phyloP scores from a whole-genome alignment of 441 rosid genomes.

The Brassica balearica region DNA sequence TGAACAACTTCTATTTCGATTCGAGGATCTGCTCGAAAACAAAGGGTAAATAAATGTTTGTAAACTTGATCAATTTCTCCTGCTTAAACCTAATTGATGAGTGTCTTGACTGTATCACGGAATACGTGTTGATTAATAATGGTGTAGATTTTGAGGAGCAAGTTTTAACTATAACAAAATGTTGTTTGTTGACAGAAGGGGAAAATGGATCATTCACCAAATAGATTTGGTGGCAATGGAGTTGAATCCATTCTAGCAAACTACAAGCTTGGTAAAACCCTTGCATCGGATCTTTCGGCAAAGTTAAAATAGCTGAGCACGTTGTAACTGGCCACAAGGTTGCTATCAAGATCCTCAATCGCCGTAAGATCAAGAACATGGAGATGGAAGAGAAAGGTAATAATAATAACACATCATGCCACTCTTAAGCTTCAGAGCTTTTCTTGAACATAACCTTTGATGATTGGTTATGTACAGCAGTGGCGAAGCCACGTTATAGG shows the following conservation, averaged over 20 bases:
- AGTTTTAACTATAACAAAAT: no score
- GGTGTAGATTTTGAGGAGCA: no score
- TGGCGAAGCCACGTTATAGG: no score
- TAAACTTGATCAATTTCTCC: no score
- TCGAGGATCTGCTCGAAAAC: no score
- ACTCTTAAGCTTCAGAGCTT: not conserved
- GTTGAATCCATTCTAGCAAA: conserved; percentile 67
- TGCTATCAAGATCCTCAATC: conserved; percentile 95
- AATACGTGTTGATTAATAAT: no score
- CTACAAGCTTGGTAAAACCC: conserved; percentile 93
- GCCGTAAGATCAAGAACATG: conserved; percentile 89
- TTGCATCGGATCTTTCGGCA: conserved; percentile 95
- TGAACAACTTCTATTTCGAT: no score
- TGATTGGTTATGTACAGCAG: no score
- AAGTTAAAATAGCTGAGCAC: conserved; percentile 97
- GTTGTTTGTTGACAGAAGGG: no score
- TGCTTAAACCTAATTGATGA: no score
- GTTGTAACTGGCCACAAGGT: conserved; percentile 91
- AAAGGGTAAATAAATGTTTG: no score
- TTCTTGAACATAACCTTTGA: not conserved
- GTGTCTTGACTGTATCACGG: no score
- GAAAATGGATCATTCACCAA: conserved; percentile 55
- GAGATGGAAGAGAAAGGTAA: conserved; percentile 99
- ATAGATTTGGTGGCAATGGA: conserved; percentile 57
- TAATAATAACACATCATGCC: not conserved